These are phyloP conservation scores for Rhynchosporium secalis DNA, from an alignment of 2,329 filamentous ascomycete species.

Conservation along the genomic window DNA sequence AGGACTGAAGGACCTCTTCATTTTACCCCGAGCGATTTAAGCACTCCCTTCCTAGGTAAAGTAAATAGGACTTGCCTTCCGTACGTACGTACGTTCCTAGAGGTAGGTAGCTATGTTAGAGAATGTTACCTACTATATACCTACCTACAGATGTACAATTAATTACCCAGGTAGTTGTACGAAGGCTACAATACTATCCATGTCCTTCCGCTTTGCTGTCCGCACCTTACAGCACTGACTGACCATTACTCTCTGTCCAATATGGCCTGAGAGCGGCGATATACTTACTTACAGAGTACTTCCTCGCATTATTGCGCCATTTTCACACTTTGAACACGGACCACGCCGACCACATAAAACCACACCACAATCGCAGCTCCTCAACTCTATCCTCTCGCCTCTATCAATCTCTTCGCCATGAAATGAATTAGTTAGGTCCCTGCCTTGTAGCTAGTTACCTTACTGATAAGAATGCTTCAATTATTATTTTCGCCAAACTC, in stretches of 20 bases:
- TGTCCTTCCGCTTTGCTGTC: too few species aligned
- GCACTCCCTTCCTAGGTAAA: too few species aligned
- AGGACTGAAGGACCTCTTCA: too few species aligned
- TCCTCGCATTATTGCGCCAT: slow-evolving; percentile 3
- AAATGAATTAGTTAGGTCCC: neutral
- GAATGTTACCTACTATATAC: too few species aligned
- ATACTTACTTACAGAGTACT: neutral
- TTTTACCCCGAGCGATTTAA: too few species aligned
- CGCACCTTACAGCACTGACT: too few species aligned
- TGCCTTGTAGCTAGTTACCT: neutral
- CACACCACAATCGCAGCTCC: neutral
- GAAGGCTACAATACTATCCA: too few species aligned
- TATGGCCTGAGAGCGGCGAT: slow-evolving; percentile 3
- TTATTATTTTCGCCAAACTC: slow-evolving; percentile 8
- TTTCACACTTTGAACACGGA: neutral
- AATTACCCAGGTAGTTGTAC: too few species aligned
- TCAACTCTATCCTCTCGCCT: neutral
- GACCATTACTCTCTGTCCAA: neutral
- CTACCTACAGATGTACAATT: too few species aligned
- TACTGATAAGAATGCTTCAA: neutral
- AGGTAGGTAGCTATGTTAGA: too few species aligned
- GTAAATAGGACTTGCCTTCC: too few species aligned
- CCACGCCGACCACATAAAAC: neutral
- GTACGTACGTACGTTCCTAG: too few species aligned
- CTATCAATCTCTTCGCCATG: neutral